Percentiles rank a stretch among this genome's conserved stretches.
These are phyloP conservation scores for Neurospora sp. DNA, from an alignment of 2,329 filamentous ascomycete genomes.

Conservation along the genomic window DNA sequence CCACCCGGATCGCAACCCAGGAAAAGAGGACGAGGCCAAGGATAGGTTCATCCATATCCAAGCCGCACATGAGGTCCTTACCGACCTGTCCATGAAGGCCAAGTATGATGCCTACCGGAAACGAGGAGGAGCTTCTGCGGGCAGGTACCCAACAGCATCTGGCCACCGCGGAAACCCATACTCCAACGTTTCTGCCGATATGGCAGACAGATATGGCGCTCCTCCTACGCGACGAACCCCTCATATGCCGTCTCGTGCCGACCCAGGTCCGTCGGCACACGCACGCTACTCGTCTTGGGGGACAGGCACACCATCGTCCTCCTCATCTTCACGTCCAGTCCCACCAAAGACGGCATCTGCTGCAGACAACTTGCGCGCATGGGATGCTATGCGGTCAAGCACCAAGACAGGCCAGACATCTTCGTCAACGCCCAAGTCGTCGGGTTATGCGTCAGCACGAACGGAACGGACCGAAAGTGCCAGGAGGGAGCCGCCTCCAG, in stretches of 20 bases:
- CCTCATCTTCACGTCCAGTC: conserved; percentile 1
- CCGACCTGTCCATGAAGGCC: conserved; percentile 38
- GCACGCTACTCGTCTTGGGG: conserved; percentile 17
- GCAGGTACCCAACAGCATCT: conserved; percentile 38
- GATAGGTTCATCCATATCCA: conserved; percentile 81
- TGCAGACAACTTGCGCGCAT: conserved; percentile 14
- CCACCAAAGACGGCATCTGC: conserved; percentile 8
- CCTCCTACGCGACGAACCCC: conserved; percentile 26
- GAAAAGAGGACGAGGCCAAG: conserved; percentile 69
- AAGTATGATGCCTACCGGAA: conserved; percentile 43
- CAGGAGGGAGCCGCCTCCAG: conserved; percentile 26
- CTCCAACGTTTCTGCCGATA: conserved; percentile 34
- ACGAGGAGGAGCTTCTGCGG: conserved; percentile 12
- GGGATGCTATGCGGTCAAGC: conserved; percentile 15
- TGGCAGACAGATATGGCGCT: conserved; percentile 32
- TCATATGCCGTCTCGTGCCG: conserved; percentile 13
- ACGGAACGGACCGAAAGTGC: conserved; percentile 13
- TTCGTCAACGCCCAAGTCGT: neutral
- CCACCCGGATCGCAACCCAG: conserved; percentile 83
- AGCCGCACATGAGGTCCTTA: conserved; percentile 68
- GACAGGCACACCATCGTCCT: conserved; percentile 2
- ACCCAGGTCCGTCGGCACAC: conserved; percentile 8
- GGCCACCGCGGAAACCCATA: conserved; percentile 50
- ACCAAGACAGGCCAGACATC: conserved; percentile 5
- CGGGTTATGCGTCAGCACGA: neutral